Evolutionary conservation across 1,139 yeast species (phyloP).

Genomic region (Lipomyces yarrowii): DNA sequence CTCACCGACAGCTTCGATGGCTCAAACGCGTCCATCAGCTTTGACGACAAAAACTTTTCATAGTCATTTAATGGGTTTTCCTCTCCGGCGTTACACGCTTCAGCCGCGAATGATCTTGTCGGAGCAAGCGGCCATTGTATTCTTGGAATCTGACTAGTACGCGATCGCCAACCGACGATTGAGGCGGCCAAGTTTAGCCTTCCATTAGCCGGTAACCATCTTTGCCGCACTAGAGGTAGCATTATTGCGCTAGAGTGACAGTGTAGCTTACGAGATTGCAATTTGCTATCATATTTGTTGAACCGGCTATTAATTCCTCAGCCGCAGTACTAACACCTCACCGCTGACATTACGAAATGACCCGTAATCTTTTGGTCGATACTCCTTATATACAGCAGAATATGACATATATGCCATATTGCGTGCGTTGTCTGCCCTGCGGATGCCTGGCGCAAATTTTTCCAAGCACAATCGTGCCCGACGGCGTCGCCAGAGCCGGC

Average conservation of each 20-base stretch:
- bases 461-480: neutral
- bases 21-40: conserved; percentile 55
- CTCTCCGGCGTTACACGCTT: conserved; percentile 19
- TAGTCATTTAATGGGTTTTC: conserved; percentile 55
- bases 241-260: neutral
- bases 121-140: neutral
- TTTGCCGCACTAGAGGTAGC: neutral
- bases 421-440: neutral
- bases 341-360: neutral
- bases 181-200: neutral
- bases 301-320: neutral
- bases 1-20: conserved; percentile 67
- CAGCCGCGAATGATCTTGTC: conserved; percentile 4
- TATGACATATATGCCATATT: neutral
- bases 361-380: neutral
- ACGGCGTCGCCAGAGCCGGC: neutral
- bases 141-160: neutral
- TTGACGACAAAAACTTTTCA: conserved; percentile 64
- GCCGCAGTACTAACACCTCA: neutral
- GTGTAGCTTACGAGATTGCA: neutral
- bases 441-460: neutral
- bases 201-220: neutral
- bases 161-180: neutral
- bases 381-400: neutral
- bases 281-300: neutral